phyloP scores from a whole-genome alignment of 2,329 filamentous ascomycete species.

The Penicillium griseofulvum region DNA sequence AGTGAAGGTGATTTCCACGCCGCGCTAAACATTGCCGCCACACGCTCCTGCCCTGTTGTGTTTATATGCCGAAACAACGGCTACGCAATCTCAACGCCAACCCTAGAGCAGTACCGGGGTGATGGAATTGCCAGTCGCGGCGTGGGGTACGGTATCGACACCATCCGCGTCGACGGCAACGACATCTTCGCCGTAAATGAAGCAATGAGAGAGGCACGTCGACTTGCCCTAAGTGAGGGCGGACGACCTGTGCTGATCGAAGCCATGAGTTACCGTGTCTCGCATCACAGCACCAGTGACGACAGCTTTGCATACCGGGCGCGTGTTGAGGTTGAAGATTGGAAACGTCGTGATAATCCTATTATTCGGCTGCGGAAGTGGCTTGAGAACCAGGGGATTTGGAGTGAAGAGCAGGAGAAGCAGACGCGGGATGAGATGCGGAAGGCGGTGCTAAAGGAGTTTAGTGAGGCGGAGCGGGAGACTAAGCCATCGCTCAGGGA shows the following conservation, averaged over 20 bases:
- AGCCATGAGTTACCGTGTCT: slow-evolving; percentile 97
- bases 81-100: slow-evolving; percentile 86
- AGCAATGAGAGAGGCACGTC: slow-evolving; percentile 72
- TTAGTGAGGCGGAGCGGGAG: slow-evolving; percentile 65
- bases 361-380: slow-evolving; percentile 84
- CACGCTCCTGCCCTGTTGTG: slow-evolving; percentile 78
- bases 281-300: slow-evolving; percentile 93
- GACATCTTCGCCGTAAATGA: slow-evolving; percentile 86
- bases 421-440: slow-evolving; percentile 63
- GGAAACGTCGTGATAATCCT: slow-evolving; percentile 87
- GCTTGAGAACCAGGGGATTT: slow-evolving; percentile 77
- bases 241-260: slow-evolving; percentile 83
- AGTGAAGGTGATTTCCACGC: slow-evolving; percentile 91
- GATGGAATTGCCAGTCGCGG: slow-evolving; percentile 87
- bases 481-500: slow-evolving; percentile 54
- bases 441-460: slow-evolving; percentile 78
- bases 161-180: slow-evolving; percentile 89
- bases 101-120: slow-evolving; percentile 84
- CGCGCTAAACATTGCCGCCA: slow-evolving; percentile 86
- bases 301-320: slow-evolving; percentile 96
- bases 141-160: slow-evolving; percentile 90
- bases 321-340: slow-evolving; percentile 88
- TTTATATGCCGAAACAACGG: slow-evolving; percentile 94
- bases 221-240: slow-evolving; percentile 75
- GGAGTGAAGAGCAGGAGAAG: slow-evolving; percentile 82